These are phyloP conservation scores for Beauveria scarabaeidicola DNA, from an alignment of 2,329 filamentous ascomycete genomes.

Conservation along the genomic window DNA sequence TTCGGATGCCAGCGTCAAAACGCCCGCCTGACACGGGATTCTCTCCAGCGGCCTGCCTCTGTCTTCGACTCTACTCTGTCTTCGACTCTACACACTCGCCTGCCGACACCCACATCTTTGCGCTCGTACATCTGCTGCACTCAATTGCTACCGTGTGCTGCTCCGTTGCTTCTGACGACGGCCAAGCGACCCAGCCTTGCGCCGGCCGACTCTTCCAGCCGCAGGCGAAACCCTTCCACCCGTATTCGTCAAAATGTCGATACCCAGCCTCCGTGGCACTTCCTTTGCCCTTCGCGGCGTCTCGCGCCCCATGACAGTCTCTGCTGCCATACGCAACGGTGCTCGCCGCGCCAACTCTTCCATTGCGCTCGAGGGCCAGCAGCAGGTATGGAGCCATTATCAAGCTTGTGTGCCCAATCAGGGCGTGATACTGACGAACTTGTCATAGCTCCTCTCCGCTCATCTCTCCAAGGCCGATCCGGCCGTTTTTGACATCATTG, in stretches of 20 bases:
- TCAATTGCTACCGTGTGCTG: not conserved
- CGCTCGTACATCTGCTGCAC: not conserved
- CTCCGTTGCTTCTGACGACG: not conserved
- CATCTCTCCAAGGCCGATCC: slow-evolving; percentile 80
- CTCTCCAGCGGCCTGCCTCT: not conserved
- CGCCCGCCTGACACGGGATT: not conserved
- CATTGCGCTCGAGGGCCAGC: slow-evolving; percentile 45
- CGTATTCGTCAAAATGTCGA: slow-evolving; percentile 32
- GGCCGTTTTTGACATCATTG: slow-evolving; percentile 77
- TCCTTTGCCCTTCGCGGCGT: slow-evolving; percentile 38
- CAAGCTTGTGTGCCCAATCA: slow-evolving; percentile 12
- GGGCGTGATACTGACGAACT: not conserved
- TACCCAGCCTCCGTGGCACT: slow-evolving; percentile 38
- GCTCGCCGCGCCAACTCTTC: slow-evolving; percentile 37
- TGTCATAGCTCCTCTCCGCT: slow-evolving; percentile 62
- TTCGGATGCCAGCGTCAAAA: not conserved
- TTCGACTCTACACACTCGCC: not conserved
- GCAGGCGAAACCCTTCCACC: not conserved
- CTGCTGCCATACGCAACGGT: slow-evolving; percentile 16
- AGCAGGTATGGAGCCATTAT: slow-evolving; percentile 37
- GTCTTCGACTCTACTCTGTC: not conserved
- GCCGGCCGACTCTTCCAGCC: not conserved
- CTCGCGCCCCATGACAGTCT: slow-evolving; percentile 23
- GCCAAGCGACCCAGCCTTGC: not conserved
- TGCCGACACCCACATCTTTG: not conserved